phyloP scores from a whole-genome alignment of 768 basidiomycete species.

The Suillus americanus region DNA sequence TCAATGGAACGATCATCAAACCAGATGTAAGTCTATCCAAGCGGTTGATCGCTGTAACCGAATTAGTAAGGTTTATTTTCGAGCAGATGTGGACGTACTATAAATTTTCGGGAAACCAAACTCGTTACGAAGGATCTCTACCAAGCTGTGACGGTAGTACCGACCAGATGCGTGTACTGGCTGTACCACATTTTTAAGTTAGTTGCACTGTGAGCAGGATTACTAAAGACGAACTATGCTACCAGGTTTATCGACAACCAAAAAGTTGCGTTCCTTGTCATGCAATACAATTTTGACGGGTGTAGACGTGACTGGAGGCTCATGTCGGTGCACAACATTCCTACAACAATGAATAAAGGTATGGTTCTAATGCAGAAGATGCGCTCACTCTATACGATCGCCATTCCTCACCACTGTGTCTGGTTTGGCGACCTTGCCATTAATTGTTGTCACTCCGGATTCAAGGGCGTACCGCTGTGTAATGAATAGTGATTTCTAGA shows the following conservation, averaged over 20 bases:
- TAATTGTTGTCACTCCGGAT: slow-evolving; percentile 93
- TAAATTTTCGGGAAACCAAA: slow-evolving; percentile 81
- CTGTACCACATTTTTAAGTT: slow-evolving; percentile 37
- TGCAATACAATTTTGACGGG: slow-evolving; percentile 79
- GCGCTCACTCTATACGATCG: slow-evolving; percentile 83
- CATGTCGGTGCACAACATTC: slow-evolving; percentile 94
- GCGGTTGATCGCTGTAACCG: slow-evolving; percentile 78
- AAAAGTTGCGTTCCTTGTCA: slow-evolving; percentile 77
- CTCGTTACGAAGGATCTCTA: slow-evolving; percentile 83
- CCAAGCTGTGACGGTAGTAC: slow-evolving; percentile 85
- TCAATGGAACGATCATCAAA: slow-evolving; percentile 89
- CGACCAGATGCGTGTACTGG: slow-evolving; percentile 92
- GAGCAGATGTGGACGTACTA: slow-evolving; percentile 51
- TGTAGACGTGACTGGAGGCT: slow-evolving; percentile 87
- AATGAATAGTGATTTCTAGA: not conserved
- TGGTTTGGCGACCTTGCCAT: slow-evolving; percentile 82
- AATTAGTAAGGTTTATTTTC: not conserved
- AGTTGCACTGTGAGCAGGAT: not conserved
- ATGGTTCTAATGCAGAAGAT: not conserved
- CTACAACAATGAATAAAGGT: slow-evolving; percentile 36
- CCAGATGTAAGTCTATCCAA: slow-evolving; percentile 94
- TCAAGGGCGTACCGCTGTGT: slow-evolving; percentile 69
- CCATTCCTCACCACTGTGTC: slow-evolving; percentile 81
- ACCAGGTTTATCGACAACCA: slow-evolving; percentile 96
- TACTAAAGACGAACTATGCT: slow-evolving; percentile 72